phyloP scores from a whole-genome alignment of 768 basidiomycete genomes.

The Solioccasus polychromus region DNA sequence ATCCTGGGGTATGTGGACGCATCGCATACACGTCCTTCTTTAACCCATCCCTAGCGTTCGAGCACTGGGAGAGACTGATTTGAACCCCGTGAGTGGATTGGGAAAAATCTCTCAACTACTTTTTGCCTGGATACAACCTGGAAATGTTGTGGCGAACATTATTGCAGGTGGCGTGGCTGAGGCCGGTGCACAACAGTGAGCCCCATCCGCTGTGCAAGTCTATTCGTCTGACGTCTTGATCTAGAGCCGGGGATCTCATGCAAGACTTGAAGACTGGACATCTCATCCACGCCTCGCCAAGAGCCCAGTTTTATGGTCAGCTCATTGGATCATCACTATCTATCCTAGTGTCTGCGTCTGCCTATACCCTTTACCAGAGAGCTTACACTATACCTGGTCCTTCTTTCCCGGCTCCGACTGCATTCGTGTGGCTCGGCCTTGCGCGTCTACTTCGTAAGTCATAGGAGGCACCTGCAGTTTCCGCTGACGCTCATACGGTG shows the following conservation, averaged over 20 bases:
- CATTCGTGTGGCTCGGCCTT: slow-evolving; percentile 87
- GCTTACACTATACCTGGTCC: slow-evolving; percentile 91
- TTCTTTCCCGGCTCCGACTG: slow-evolving; percentile 93
- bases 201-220: background rate
- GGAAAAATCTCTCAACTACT: slow-evolving; percentile 94
- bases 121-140: slow-evolving; percentile 92
- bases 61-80: slow-evolving; percentile 92
- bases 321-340: slow-evolving; percentile 87
- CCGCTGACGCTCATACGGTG: slow-evolving; percentile 1
- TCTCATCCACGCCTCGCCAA: slow-evolving; percentile 84
- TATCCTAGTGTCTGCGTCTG: slow-evolving; percentile 85
- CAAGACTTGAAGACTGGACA: slow-evolving; percentile 98
- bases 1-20: slow-evolving; percentile 69
- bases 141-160: slow-evolving; percentile 96
- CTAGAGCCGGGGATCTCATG: slow-evolving; percentile 94
- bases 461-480: background rate
- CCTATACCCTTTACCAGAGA: slow-evolving; percentile 81
- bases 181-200: slow-evolving; percentile 90
- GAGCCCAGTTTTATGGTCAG: slow-evolving; percentile 93
- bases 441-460: slow-evolving; percentile 71
- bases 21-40: background rate
- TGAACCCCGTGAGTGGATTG: slow-evolving; percentile 88
- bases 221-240: slow-evolving; percentile 2
- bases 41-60: slow-evolving; percentile 60
- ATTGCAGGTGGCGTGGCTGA: slow-evolving; percentile 97